Percentiles rank a stretch among this genome's conserved stretches.
Conservation (phyloP, 345 rosid genomes). For the Populus euphratica region DNA sequence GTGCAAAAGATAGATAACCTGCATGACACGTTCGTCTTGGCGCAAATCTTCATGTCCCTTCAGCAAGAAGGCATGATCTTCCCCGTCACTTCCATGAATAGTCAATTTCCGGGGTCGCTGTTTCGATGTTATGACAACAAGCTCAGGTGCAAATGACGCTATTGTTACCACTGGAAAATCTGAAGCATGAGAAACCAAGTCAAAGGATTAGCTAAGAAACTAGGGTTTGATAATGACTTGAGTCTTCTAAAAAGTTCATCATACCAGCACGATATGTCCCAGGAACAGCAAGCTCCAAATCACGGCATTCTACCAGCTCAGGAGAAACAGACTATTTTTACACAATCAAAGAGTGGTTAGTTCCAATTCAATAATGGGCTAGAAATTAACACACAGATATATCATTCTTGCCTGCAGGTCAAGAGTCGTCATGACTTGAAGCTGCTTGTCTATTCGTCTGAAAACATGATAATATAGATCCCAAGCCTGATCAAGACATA, state of each 20-base stretch:
- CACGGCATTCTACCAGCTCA: constrained; percentile 75
- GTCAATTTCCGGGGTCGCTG: constrained; percentile 96
- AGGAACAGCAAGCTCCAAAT: constrained; percentile 97
- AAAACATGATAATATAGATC: constrained; percentile 95
- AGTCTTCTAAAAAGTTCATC: constrained; percentile 11
- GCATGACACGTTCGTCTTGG: constrained; percentile 99
- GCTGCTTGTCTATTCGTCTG: constrained; percentile 93
- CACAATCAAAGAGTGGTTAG: constrained; percentile 17
- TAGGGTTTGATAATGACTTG: constrained; percentile 1
- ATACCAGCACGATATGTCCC: constrained; percentile 94
- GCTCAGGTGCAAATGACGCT: constrained; percentile 86
- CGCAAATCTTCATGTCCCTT: constrained; percentile 99
- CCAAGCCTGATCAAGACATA: constrained; percentile 75
- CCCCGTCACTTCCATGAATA: constrained; percentile 91
- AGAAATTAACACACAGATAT: constrained; percentile 12
- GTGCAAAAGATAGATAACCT: constrained; percentile 41
- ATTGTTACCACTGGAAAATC: constrained; percentile 88
- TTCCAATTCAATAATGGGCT: neutral
- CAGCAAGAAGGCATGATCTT: constrained; percentile 83
- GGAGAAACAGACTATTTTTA: constrained; percentile 85
- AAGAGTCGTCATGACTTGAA: constrained; percentile 80
- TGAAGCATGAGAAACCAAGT: constrained; percentile 23
- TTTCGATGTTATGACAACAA: constrained; percentile 83
- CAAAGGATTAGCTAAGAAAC: neutral
- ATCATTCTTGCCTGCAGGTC: constrained; percentile 73